Evolutionary conservation across 192 early-diverging fungal species (phyloP), one percentile per base, ranked within the genome.

Genomic region (Phlyctochytrium arcticum): DNA sequence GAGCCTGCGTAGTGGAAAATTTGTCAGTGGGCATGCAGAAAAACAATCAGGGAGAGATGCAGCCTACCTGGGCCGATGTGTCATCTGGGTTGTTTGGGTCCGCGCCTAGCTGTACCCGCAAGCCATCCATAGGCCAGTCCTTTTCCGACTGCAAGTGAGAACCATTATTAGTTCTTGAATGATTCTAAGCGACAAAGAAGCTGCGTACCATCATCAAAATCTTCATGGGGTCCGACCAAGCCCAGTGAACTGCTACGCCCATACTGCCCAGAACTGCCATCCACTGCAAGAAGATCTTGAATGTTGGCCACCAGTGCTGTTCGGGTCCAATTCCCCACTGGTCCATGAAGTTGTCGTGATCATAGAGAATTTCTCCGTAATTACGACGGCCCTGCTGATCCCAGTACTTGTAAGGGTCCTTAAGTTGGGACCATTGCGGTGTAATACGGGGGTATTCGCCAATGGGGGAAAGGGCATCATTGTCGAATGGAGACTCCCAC

Each of bases 391-490:
- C 78, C 71, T 83, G 81, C 61, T 75, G 65, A 65, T 83, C 81
- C 81, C 81, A 83, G 70, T 83, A 80, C 60, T 67, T 67, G 65
- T 61, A 74, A 9, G 81, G 78, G 47, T 83, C 75, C 36, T 65
- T 75, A 31, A 83, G 61, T 39, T 71, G 51, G 9, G 77, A 68
- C 17, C 33, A 83, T 61, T 78, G 75, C 26, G 59, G 63, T 15
- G 67, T 55, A 39, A 77, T 57, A 50, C 68, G 68, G 10, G 81
- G 81, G 71, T 83, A 83, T 34, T 64, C 72, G 46, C 81, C 81
- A 67, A 76, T 78, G 29, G 78, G 81, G 19, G 75, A 61, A 6
- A 57, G 44, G 17, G 35, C 65, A 26, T 50, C 42, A 51, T 71
- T 54, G 67, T 76, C 75, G 57, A 78, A 80, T n/a, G 54, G 62